Evolutionary conservation across 805 yeast species (phyloP), one percentile per base, ranked within the genome.

Genomic region (Pichia heedii): DNA sequence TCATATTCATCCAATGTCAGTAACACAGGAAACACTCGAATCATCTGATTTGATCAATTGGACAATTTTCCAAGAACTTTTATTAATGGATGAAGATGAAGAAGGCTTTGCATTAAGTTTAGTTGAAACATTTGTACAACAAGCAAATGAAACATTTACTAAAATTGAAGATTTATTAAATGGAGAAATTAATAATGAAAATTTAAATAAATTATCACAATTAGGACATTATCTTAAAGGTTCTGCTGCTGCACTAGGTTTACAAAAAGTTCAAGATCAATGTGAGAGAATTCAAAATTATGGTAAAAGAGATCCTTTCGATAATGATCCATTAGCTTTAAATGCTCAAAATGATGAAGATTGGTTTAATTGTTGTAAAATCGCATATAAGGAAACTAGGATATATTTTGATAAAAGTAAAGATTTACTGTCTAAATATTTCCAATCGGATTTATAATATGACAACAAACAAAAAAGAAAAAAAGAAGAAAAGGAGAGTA

Each of bases 71-170:
- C 77, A 81, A 44, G 97, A 93, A 67, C 71, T 93, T 45, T 74
- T 89, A 40, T 80, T 85, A 42, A 89, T 93, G 97, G 98, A 93
- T 63, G 96, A 90, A 57, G 97, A 90, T 55, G 95, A 84, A 57
- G 93, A 89, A 46, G 96, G 87, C 8, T 93, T 93, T 68, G 81
- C 90, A 29, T 70, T 77, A 54, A 73, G 83, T 32, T 69, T 93
- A 45, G 81, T 90, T 43, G 76, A 76, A 47, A 88, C 94, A 27
- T 90, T 85, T 61, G 85, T 83, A 45, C 95, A 86, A 45, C 98
- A 93, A 65, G 96, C 95, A 6, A 70, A 72, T 46, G 81, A 79
- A 18, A 90, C 95, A 0, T 84, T 89, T 55, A 67, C 63, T 33
- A 77, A 84, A 49, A 84, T 93, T 59, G 81, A 80, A 44, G 64